phyloP scores from a whole-genome alignment of 2,329 filamentous ascomycete species.

The Claviceps sp. region DNA sequence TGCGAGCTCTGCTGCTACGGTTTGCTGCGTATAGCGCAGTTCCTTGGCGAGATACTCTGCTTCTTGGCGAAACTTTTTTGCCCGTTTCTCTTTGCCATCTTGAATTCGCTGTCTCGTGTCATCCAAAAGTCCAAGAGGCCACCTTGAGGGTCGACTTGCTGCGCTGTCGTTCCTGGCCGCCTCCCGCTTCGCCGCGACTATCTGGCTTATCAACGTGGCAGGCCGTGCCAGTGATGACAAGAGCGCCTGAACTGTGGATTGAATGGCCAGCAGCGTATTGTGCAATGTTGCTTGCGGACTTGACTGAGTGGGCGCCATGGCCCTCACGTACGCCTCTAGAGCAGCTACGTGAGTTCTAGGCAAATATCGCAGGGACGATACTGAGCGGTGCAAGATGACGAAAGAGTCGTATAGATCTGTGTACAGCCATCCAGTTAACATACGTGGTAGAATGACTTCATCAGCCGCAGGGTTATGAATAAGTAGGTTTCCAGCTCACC shows the following conservation, averaged over 20 bases:
- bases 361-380: conserved; percentile 50
- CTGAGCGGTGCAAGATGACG: conserved; percentile 36
- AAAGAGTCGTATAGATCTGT: conserved; percentile 57
- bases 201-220: conserved; percentile 61
- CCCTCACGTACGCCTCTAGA: conserved; percentile 57
- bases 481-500: conserved; percentile 28
- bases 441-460: too few relatives aligned
- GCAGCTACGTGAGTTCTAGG: conserved; percentile 55
- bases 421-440: background rate
- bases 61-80: conserved; percentile 55
- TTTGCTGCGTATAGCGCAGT: conserved; percentile 81
- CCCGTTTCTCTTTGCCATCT: conserved; percentile 73
- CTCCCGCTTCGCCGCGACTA: conserved; percentile 58
- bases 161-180: conserved; percentile 69
- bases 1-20: conserved; percentile 80
- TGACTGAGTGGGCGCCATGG: conserved; percentile 53
- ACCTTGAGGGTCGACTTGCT: conserved; percentile 59
- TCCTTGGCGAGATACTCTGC: conserved; percentile 65
- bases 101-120: conserved; percentile 73
- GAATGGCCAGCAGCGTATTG: conserved; percentile 63
- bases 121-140: conserved; percentile 72
- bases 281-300: conserved; percentile 64
- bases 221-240: conserved; percentile 69
- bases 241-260: conserved; percentile 72
- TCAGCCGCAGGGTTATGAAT: background rate